A percentile compares a stretch with the other conserved stretches of the same genome.
Evolutionary conservation across 192 early-diverging fungal species (phyloP).

Genomic region (Coemansia sp.): DNA sequence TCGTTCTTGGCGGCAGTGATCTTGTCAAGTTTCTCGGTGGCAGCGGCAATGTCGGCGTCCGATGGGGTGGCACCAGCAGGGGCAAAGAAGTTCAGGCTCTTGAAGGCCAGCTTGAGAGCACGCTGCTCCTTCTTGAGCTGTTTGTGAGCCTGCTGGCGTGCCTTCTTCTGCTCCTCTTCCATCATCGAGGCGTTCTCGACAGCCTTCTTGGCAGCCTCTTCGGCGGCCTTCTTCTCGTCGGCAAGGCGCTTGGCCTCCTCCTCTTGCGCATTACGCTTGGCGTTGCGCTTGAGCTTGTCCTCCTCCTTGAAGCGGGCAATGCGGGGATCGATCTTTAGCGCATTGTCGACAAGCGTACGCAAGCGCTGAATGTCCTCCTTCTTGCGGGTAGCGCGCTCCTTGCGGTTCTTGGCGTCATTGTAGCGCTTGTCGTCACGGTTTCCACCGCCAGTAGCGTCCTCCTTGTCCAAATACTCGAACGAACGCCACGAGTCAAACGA

Average conservation of each 20-base stretch:
- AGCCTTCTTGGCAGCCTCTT: conserved; percentile 62
- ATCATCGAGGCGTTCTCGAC: conserved; percentile 62
- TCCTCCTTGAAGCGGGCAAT: conserved; percentile 86
- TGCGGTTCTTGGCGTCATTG: conserved; percentile 93
- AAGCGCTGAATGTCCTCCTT: conserved; percentile 96
- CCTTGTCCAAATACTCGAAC: conserved; percentile 98
- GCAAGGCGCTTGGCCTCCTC: conserved; percentile 59
- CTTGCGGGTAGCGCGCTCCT: conserved; percentile 88
- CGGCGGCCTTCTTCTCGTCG: conserved; percentile 57
- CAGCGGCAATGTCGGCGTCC: conserved; percentile 64
- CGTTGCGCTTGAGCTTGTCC: conserved; percentile 87
- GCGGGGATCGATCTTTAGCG: conserved; percentile 85
- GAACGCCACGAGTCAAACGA: conserved; percentile 96
- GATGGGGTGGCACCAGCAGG: conserved; percentile 55
- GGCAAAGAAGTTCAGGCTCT: conserved; percentile 80
- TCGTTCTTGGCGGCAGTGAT: conserved; percentile 70
- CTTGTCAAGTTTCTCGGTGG: conserved; percentile 78
- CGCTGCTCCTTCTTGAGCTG: conserved; percentile 91
- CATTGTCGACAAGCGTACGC: conserved; percentile 81
- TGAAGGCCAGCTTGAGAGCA: conserved; percentile 75
- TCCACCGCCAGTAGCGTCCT: conserved; percentile 84
- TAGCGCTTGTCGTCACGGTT: conserved; percentile 97
- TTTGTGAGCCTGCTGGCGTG: conserved; percentile 86
- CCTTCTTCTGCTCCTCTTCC: conserved; percentile 78
- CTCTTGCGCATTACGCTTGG: conserved; percentile 88